Evolutionary conservation across 1,284 basidiomycete species (phyloP).

Genomic region (Cutaneotrichosporon sp.): DNA sequence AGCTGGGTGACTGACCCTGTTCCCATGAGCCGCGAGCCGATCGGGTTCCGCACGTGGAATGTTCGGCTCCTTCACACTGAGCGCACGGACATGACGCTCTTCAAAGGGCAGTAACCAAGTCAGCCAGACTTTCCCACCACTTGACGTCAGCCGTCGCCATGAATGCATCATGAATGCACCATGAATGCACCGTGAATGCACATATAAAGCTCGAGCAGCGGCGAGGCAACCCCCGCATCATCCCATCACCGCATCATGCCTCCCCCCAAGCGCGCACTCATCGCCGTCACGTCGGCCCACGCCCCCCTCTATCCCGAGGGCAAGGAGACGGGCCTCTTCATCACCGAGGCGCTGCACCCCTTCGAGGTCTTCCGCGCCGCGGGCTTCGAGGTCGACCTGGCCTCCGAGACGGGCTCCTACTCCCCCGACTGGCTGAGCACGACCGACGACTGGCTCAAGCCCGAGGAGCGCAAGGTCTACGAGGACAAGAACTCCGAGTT

Average conservation of each 20-base stretch:
- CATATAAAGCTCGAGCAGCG: too few species aligned
- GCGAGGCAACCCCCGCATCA: not conserved
- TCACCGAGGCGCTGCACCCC: conserved; percentile 32
- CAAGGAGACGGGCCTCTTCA: conserved; percentile 29
- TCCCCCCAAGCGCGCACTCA: conserved; percentile 25
- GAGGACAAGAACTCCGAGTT: conserved; percentile 24
- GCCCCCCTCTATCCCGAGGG: conserved; percentile 20
- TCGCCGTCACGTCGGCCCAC: conserved; percentile 26
- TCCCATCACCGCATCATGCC: conserved; percentile 15
- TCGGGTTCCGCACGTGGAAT: too few species aligned
- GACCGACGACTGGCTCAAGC: conserved; percentile 14
- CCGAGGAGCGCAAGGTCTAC: conserved; percentile 19
- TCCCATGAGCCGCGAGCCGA: too few species aligned
- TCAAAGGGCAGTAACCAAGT: too few species aligned
- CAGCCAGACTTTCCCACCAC: too few species aligned
- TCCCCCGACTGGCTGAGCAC: conserved; percentile 21
- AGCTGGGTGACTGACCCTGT: too few species aligned
- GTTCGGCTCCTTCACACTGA: not conserved
- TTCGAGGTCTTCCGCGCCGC: conserved; percentile 25
- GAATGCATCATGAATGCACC: too few species aligned
- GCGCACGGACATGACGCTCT: too few species aligned
- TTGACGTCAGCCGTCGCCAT: too few species aligned
- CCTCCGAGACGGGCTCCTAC: conserved; percentile 24
- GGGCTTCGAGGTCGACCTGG: conserved; percentile 30
- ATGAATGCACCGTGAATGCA: too few species aligned